phyloP scores from a whole-genome alignment of 2,329 filamentous ascomycete species.

The Aspergillus caelatus region DNA sequence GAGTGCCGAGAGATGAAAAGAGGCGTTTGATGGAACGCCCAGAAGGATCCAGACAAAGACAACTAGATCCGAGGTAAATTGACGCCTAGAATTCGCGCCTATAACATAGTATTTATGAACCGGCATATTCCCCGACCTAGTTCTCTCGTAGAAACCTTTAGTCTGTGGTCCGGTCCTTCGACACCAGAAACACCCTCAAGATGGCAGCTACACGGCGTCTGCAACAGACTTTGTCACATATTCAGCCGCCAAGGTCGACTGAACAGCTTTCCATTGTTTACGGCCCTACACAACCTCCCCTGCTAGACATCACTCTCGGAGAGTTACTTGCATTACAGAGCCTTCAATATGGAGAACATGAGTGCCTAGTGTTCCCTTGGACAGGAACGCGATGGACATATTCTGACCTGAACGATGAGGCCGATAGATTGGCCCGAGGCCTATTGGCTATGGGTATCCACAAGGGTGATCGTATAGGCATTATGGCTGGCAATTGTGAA shows the following conservation, averaged over 20 bases:
- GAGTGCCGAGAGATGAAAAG: slow-evolving; percentile 7
- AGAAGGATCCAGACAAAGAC: background rate
- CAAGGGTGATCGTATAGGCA: slow-evolving; percentile 70
- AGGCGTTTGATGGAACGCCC: background rate
- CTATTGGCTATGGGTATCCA: slow-evolving; percentile 68
- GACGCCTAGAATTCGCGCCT: background rate
- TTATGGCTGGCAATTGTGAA: slow-evolving; percentile 69
- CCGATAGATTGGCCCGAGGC: slow-evolving; percentile 64
- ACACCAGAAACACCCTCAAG: background rate
- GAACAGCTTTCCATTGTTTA: slow-evolving; percentile 60
- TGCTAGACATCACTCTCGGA: slow-evolving; percentile 72
- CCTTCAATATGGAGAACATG: slow-evolving; percentile 64
- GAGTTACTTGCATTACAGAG: slow-evolving; percentile 74
- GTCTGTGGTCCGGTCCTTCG: background rate
- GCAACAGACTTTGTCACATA: slow-evolving; percentile 34
- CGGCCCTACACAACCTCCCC: slow-evolving; percentile 68
- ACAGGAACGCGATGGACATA: slow-evolving; percentile 75
- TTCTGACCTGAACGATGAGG: slow-evolving; percentile 64
- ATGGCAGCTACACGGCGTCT: slow-evolving; percentile 35
- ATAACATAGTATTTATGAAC: slow-evolving; percentile 4
- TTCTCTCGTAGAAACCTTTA: background rate
- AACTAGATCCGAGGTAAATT: slow-evolving; percentile 9
- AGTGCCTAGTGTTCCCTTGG: slow-evolving; percentile 75
- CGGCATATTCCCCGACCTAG: background rate
- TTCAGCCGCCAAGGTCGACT: slow-evolving; percentile 21